These are phyloP conservation scores for Suillus plorans DNA, from an alignment of 768 basidiomycete species.

Conservation along the genomic window DNA sequence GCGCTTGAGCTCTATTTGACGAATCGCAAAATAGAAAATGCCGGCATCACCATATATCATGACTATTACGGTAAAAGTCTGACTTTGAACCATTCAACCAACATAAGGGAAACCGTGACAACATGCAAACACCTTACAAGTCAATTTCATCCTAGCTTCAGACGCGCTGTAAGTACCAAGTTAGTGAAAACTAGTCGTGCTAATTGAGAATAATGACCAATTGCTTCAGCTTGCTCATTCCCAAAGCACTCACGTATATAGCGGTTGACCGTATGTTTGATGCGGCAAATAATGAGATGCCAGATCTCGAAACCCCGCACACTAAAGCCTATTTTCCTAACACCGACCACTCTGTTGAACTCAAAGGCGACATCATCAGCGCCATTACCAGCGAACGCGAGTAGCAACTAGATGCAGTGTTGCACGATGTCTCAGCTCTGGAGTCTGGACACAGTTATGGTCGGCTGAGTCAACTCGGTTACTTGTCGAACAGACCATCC, in stretches of 20 bases:
- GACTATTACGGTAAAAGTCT: no score
- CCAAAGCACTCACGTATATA: neutral
- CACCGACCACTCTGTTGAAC: constrained; percentile 15
- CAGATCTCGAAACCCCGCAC: neutral
- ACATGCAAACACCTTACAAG: neutral
- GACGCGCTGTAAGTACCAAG: neutral
- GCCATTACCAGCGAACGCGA: constrained; percentile 16
- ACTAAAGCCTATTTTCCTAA: neutral
- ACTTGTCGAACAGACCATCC: constrained; percentile 14
- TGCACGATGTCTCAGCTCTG: constrained; percentile 12
- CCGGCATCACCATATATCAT: no score
- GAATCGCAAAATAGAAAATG: no score
- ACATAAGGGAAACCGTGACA: neutral
- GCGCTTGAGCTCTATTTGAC: no score
- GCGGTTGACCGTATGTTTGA: neutral
- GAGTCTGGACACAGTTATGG: constrained; percentile 17
- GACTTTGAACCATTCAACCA: neutral
- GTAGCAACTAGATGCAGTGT: constrained; percentile 17
- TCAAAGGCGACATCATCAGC: constrained; percentile 12
- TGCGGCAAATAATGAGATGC: neutral
- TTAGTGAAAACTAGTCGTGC: neutral
- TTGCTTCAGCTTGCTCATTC: neutral
- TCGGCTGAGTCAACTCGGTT: constrained; percentile 10
- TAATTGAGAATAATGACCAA: neutral
- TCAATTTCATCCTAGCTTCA: neutral